Evolutionary conservation across 345 rosid genomes (phyloP), one percentile per base, ranked within the genome.

Genomic region (Noccaea bulbosa): DNA sequence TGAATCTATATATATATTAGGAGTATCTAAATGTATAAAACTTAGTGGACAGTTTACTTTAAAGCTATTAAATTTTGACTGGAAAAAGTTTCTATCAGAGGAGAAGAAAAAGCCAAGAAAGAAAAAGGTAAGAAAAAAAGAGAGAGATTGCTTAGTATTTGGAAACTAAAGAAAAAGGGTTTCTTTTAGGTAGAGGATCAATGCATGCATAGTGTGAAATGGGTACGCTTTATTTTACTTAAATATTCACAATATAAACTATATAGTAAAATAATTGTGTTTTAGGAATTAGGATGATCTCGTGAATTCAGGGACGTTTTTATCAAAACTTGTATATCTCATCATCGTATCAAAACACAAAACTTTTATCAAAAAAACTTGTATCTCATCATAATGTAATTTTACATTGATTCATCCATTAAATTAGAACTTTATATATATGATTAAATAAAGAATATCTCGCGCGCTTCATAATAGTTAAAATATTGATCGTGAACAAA

Each of bases 171-270:
- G 74, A 41, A 58, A 76, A 70, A 56, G 65, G 27, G 65, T 70
- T 57, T 64, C 70, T 70, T 70, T 70, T 70, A 34, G 27, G 11
- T 33, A 16, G 65, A 69, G 40, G 69, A 63, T 54, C 71, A 47
- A 57, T 73, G 77, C 77, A 66, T 73, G 77, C 48, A 56, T 7
- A n/a, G 46, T 73, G 67, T 73, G 77, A 65, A 57, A 73, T 65
- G 77, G 67, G 34, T 58, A 58, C 53, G 6, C 53, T 73, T 73
- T 58, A 17, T 49, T 65, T 55, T 49, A 8, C 24, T 45, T 37
- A 24, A 34, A 73, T 64, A 56, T 56, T 38, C 34, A 64, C 9
- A 40, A 24, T 50, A n/a, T 7, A 37, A 14, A 20, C 3, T 34
- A 20, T 34, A n/a, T 2, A n/a, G 27, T 38, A 8, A 20, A 20